Percentiles rank a stretch among this genome's conserved stretches.
These are phyloP conservation scores for Heterobasidion irregulare DNA, from an alignment of 1,284 basidiomycete species.

Conservation along the genomic window DNA sequence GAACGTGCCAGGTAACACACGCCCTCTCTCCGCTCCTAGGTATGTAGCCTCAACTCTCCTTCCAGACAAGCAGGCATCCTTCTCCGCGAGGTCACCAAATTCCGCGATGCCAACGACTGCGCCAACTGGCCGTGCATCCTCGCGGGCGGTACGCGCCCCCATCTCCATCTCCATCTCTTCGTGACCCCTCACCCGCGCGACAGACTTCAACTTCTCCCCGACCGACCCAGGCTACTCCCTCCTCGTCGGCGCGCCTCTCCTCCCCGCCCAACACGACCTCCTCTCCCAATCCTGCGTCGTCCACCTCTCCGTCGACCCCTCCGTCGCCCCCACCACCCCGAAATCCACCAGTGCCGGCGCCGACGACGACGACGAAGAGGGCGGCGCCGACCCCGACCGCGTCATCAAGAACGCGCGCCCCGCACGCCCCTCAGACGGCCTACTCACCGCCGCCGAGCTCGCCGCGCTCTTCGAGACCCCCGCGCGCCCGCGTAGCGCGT, in stretches of 20 bases:
- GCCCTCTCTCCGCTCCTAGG: background rate
- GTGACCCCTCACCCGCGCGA: slow-evolving; percentile 3
- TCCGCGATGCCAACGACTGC: slow-evolving; percentile 40
- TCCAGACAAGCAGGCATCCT: slow-evolving; percentile 64
- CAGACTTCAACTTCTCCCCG: slow-evolving; percentile 92
- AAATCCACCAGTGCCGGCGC: slow-evolving; percentile 7
- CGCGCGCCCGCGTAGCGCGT: slow-evolving; percentile 42
- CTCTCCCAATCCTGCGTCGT: slow-evolving; percentile 71
- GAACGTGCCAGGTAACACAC: slow-evolving; percentile 66
- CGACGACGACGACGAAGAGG: slow-evolving; percentile 29
- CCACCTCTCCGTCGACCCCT: slow-evolving; percentile 72
- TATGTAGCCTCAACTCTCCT: background rate
- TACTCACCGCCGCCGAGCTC: slow-evolving; percentile 62
- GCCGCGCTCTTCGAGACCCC: slow-evolving; percentile 36
- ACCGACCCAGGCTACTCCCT: slow-evolving; percentile 82
- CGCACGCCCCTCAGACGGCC: slow-evolving; percentile 57
- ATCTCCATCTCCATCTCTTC: slow-evolving; percentile 1
- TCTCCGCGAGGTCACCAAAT: slow-evolving; percentile 54
- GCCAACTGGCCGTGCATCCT: slow-evolving; percentile 72
- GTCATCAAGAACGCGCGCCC: slow-evolving; percentile 73
- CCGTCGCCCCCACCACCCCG: slow-evolving; percentile 23
- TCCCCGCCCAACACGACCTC: slow-evolving; percentile 40
- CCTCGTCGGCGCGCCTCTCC: slow-evolving; percentile 54
- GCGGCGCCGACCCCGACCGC: slow-evolving; percentile 55
- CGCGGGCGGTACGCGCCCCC: slow-evolving; percentile 58